phyloP scores from a whole-genome alignment of 2,329 filamentous ascomycete genomes.

The Helotiales sp. region DNA sequence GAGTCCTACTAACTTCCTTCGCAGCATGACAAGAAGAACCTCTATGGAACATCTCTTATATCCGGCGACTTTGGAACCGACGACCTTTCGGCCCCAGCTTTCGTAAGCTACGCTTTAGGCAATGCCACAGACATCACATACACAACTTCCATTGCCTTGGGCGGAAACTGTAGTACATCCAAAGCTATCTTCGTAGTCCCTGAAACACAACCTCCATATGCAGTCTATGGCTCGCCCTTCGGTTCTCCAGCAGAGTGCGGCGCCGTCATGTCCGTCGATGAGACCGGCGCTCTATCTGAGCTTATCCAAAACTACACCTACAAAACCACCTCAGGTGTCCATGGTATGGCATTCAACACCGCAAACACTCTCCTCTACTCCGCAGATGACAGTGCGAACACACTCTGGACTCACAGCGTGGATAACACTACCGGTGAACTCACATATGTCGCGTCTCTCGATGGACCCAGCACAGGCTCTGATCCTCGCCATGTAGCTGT shows the following conservation, averaged over 20 bases:
- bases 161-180: slow-evolving; percentile 22
- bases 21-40: slow-evolving; percentile 36
- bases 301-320: slow-evolving; percentile 49
- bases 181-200: slow-evolving; percentile 31
- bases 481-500: slow-evolving; percentile 33
- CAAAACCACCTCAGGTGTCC: slow-evolving; percentile 44
- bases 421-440: slow-evolving; percentile 15
- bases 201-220: slow-evolving; percentile 25
- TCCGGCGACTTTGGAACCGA: no score
- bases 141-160: slow-evolving; percentile 20
- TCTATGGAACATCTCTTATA: slow-evolving; percentile 33
- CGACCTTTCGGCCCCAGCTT: slow-evolving; percentile 27
- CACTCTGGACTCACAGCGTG: slow-evolving; percentile 38
- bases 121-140: slow-evolving; percentile 26
- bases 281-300: slow-evolving; percentile 40
- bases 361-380: slow-evolving; percentile 47
- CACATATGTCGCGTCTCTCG: slow-evolving; percentile 11
- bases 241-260: slow-evolving; percentile 31
- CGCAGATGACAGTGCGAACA: slow-evolving; percentile 47
- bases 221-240: slow-evolving; percentile 34
- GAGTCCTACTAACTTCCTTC: background rate
- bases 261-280: slow-evolving; percentile 41
- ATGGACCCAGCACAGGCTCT: slow-evolving; percentile 21
- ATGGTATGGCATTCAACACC: slow-evolving; percentile 48
- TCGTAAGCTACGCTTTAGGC: slow-evolving; percentile 31